phyloP scores from a whole-genome alignment of 2,329 filamentous ascomycete genomes.

The Arthrinium puccinioides region DNA sequence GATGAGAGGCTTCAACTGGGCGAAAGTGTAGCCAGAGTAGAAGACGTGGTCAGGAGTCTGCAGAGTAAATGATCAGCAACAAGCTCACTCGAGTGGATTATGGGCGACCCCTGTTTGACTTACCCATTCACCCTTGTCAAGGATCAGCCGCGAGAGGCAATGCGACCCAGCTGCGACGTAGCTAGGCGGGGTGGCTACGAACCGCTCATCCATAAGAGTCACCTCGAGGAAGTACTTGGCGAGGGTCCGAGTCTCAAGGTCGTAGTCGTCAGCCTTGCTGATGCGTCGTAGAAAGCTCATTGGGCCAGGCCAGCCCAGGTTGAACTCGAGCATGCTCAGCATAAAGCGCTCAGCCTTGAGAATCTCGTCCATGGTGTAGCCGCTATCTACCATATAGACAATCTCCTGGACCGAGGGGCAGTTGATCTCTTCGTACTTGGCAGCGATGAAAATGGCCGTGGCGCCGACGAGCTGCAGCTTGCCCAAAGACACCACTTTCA shows the following conservation, averaged over 20 bases:
- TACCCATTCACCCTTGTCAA: conserved; percentile 93
- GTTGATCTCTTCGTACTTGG: conserved; percentile 99
- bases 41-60: conserved; percentile 78
- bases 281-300: conserved; percentile 97
- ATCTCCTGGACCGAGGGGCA: conserved; percentile 93
- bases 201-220: conserved; percentile 96
- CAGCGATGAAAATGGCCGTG: conserved; percentile 89
- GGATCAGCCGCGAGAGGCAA: conserved; percentile 80
- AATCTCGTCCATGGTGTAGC: conserved; percentile 85
- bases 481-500: conserved; percentile 88
- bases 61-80: no score
- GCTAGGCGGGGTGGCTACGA: conserved; percentile 85
- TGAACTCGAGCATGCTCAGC: conserved; percentile 92
- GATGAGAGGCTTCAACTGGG: conserved; percentile 72
- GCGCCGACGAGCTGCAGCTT: conserved; percentile 95
- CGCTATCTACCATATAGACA: conserved; percentile 94
- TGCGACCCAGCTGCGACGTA: conserved; percentile 88
- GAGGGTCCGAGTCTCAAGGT: conserved; percentile 87
- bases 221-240: conserved; percentile 98
- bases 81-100: no score
- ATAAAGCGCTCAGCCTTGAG: conserved; percentile 97
- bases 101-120: no score
- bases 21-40: conserved; percentile 89
- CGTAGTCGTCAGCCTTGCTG: conserved; percentile 97
- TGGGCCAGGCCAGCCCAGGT: conserved; percentile 95